Evolutionary conservation across 768 basidiomycete genomes (phyloP).

Genomic region (Tubosaeta sp.): DNA sequence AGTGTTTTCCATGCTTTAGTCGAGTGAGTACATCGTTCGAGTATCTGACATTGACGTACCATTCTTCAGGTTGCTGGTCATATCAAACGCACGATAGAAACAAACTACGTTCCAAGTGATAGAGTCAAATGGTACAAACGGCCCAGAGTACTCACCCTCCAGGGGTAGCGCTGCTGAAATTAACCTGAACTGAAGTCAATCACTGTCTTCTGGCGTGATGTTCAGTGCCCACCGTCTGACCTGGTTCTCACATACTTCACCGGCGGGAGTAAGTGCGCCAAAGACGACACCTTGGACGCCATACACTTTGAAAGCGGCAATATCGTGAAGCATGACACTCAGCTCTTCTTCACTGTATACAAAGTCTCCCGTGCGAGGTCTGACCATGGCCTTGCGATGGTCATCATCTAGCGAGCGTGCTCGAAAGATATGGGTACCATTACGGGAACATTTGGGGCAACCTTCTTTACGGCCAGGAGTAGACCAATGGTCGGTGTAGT

Average conservation of each 20-base stretch:
- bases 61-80: conserved; percentile 52
- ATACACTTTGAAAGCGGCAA: conserved; percentile 51
- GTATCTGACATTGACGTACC: conserved; percentile 34
- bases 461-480: conserved; percentile 49
- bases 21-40: not conserved
- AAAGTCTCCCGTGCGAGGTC: conserved; percentile 79
- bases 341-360: conserved; percentile 64
- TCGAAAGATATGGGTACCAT: conserved; percentile 55
- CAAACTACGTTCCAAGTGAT: conserved; percentile 47
- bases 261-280: conserved; percentile 53
- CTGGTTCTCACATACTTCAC: conserved; percentile 53
- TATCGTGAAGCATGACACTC: conserved; percentile 72
- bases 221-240: conserved; percentile 41
- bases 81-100: conserved; percentile 78
- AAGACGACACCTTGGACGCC: conserved; percentile 66
- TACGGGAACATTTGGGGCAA: conserved; percentile 48
- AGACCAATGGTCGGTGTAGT: conserved; percentile 80
- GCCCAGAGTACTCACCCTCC: conserved; percentile 44
- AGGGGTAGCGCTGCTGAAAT: conserved; percentile 54
- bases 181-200: conserved; percentile 36
- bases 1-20: conserved; percentile 37
- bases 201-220: not conserved
- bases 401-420: not conserved
- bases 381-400: conserved; percentile 62
- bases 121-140: not conserved